phyloP scores from a whole-genome alignment of 2,329 filamentous ascomycete genomes.

The Fusarium graminum region DNA sequence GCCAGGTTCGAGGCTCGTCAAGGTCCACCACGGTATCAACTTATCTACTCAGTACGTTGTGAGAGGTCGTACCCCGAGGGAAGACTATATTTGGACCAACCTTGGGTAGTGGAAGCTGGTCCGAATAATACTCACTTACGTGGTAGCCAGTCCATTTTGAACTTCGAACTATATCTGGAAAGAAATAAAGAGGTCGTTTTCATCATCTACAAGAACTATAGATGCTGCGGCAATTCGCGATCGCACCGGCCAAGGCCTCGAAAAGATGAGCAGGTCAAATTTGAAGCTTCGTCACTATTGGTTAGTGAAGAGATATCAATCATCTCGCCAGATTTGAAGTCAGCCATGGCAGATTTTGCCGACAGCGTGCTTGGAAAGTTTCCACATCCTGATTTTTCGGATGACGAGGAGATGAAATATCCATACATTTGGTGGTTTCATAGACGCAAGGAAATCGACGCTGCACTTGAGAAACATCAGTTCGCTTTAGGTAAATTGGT shows the following conservation, averaged over 20 bases:
- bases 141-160: background rate
- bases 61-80: background rate
- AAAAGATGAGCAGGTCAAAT: background rate
- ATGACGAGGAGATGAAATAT: background rate
- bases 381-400: background rate
- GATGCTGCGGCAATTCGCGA: background rate
- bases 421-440: conserved; percentile 10
- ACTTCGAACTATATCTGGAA: background rate
- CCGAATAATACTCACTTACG: background rate
- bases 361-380: background rate
- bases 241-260: background rate
- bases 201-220: background rate
- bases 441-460: background rate
- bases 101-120: background rate
- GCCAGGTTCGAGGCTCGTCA: background rate
- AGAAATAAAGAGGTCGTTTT: background rate
- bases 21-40: background rate
- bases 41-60: background rate
- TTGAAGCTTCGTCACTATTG: background rate
- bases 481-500: background rate
- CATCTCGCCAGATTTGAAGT: background rate
- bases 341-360: background rate
- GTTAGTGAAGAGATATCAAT: background rate
- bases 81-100: background rate
- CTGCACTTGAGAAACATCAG: background rate